Evolutionary conservation across 208 protist genomes (phyloP), one percentile per base, ranked within the genome.

Genomic region (Trypanosoma avium): DNA sequence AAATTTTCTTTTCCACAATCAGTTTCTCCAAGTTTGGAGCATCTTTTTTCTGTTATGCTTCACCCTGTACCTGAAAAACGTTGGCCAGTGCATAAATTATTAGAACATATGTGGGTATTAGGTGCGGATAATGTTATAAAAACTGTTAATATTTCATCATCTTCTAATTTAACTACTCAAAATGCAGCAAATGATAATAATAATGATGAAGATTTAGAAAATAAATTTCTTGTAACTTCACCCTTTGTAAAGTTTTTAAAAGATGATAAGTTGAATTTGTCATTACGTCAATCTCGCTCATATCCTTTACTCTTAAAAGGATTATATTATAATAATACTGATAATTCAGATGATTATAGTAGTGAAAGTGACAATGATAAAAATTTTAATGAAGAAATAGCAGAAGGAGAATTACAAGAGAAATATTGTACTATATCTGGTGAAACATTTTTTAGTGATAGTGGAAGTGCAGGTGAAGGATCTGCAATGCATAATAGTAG

Each of bases 11-110:
- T 89, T 48, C 92, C 95, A 1, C 46, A 36, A 0, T 61, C 59
- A 17, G 83, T 97, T 7, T 71, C 81, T 6, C 21, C 70, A 1
- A 27, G 26, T 7, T 63, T 83, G 9, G 73, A 84, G 48, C 77
- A 92, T 48, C 70, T 94, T 7, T 66, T 94, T 45, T 73, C 45
- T 22, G 69, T 73, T 49, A 96, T 97, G 73, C 72, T 98, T 9
- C 62, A 85, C 8, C 65, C 81, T 4, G 75, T 92, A 55, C 81
- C 93, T 15, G 27, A 10, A 0, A 71, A 86, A 67, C 77, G 96
- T 21, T 90, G 84, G 79, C 79, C 89, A 22, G 72, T 97, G 29
- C 77, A 70, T 32, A 74, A 97, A 68, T 70, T 98, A 40, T 68
- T 88, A 59, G 47, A 68, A 29, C 86, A 93, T 67, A 75, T 75